phyloP scores from a whole-genome alignment of 768 basidiomycete genomes.

The Lentinula detonsa region DNA sequence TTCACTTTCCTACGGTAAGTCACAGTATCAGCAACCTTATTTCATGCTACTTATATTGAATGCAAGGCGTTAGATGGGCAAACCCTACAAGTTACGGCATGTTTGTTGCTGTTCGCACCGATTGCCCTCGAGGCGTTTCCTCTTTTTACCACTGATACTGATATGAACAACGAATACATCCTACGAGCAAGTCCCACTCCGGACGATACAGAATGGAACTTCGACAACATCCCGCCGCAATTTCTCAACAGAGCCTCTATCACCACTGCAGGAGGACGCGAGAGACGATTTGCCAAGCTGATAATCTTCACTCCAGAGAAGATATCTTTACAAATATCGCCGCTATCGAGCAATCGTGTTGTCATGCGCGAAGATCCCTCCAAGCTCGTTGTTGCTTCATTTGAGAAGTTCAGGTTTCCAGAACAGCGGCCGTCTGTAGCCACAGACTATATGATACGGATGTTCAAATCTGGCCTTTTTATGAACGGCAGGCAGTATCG shows the following conservation, averaged over 20 bases:
- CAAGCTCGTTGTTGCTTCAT: conserved; percentile 52
- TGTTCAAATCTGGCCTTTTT: conserved; percentile 50
- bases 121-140: not conserved
- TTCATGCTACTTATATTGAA: not conserved
- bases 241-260: conserved; percentile 1
- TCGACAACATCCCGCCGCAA: conserved; percentile 24
- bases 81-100: not conserved
- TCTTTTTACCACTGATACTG: conserved; percentile 11
- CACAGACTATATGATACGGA: conserved; percentile 48
- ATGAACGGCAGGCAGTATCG: conserved; percentile 57
- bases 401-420: conserved; percentile 48
- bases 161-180: conserved; percentile 27
- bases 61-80: not conserved
- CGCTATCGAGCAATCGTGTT: conserved; percentile 54
- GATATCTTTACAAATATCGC: conserved; percentile 43
- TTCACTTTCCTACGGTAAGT: conserved; percentile 8
- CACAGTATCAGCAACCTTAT: not conserved
- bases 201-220: conserved; percentile 51
- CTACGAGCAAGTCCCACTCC: conserved; percentile 34
- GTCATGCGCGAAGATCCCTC: conserved; percentile 48
- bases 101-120: not conserved
- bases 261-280: not conserved
- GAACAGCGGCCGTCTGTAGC: conserved; percentile 41
- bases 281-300: conserved; percentile 32
- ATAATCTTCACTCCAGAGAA: conserved; percentile 43